Percentiles rank a stretch among this genome's conserved stretches.
Conservation (phyloP, 2,329 filamentous ascomycete species). For the Thielaviopsis ethacetica region DNA sequence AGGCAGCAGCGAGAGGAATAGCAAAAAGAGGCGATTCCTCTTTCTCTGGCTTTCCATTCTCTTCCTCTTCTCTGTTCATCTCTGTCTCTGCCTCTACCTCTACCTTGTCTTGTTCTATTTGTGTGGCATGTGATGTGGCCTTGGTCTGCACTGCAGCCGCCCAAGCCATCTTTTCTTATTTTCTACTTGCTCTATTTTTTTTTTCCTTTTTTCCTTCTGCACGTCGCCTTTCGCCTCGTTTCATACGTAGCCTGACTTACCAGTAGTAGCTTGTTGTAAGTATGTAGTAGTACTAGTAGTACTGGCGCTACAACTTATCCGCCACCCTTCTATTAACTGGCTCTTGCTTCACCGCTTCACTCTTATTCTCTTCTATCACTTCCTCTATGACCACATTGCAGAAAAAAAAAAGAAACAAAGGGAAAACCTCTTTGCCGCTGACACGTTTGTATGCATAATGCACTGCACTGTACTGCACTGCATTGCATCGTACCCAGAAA, state of each 20-base stretch:
- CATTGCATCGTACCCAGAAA: no score
- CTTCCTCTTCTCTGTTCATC: not conserved
- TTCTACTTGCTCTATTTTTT: not conserved
- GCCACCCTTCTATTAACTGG: not conserved
- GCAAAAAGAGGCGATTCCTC: no score
- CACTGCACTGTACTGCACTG: no score
- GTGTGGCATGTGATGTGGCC: no score
- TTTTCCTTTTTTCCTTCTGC: not conserved
- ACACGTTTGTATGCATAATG: not conserved
- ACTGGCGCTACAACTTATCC: no score
- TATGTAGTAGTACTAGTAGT: no score
- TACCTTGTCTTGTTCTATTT: no score
- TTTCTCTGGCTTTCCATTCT: not conserved
- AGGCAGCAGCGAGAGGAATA: no score
- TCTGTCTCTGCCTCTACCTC: not conserved
- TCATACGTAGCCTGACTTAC: not conserved
- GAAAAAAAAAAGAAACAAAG: not conserved
- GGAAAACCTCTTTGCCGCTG: not conserved
- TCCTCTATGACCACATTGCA: not conserved
- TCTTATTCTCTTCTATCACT: not conserved
- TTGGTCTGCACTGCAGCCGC: not conserved
- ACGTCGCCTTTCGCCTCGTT: no score
- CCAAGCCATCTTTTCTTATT: not conserved
- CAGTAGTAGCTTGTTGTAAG: no score
- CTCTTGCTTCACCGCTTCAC: not conserved